Conservation (phyloP, 192 early-diverging fungal genomes). For the Gorgonomyces haynaldii region DNA sequence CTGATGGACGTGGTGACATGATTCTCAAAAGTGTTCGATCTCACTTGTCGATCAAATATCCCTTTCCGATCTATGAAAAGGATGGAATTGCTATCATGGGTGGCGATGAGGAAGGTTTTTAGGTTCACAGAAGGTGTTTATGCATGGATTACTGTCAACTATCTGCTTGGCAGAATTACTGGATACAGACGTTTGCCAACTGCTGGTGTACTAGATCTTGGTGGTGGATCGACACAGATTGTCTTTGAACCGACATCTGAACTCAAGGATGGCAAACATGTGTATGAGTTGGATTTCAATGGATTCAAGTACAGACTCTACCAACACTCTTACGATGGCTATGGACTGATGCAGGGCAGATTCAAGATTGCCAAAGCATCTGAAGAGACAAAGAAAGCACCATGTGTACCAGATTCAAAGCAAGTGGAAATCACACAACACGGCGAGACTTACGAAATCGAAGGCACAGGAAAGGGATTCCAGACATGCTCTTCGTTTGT, state of each 20-base stretch:
- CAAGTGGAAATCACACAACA: slow-evolving; percentile 7
- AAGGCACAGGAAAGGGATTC: slow-evolving; percentile 38
- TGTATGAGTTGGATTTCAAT: slow-evolving; percentile 57
- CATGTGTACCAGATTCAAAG: slow-evolving; percentile 24
- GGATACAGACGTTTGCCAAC: slow-evolving; percentile 38
- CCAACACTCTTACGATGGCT: slow-evolving; percentile 92
- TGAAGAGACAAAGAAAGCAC: slow-evolving; percentile 14
- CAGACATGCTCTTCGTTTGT: slow-evolving; percentile 38
- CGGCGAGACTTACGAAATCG: slow-evolving; percentile 1
- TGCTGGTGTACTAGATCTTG: slow-evolving; percentile 89
- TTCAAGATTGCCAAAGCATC: slow-evolving; percentile 44
- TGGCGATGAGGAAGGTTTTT: slow-evolving; percentile 82
- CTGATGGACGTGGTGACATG: slow-evolving; percentile 49
- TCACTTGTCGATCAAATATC: slow-evolving; percentile 60
- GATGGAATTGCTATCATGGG: slow-evolving; percentile 84
- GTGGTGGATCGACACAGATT: slow-evolving; percentile 94
- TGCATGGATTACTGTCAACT: slow-evolving; percentile 98
- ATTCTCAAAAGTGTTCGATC: slow-evolving; percentile 64
- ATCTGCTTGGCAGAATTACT: slow-evolving; percentile 61
- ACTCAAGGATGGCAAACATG: slow-evolving; percentile 57
- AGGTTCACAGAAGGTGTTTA: slow-evolving; percentile 50
- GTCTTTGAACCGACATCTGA: slow-evolving; percentile 78
- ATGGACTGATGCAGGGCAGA: slow-evolving; percentile 81
- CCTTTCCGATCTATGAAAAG: slow-evolving; percentile 62
- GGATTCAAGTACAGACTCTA: slow-evolving; percentile 68